Base-by-base conservation (phyloP, 2,329 filamentous ascomycete genomes). In the Fusarium dlaminii region DNA sequence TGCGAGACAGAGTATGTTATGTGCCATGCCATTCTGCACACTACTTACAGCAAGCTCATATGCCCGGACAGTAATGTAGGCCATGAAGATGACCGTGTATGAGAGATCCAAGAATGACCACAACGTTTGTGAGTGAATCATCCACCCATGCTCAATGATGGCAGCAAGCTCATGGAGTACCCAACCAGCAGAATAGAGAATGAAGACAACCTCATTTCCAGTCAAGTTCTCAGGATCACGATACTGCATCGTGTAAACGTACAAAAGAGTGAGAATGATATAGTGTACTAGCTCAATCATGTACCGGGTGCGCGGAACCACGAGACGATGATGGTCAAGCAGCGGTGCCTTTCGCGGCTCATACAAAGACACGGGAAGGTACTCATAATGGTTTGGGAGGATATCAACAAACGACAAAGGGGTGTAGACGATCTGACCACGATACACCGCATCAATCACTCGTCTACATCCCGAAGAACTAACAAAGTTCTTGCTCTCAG, bases 61-160 rank as follows among this genome's bases (percentile, higher is more conserved):
- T 27, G 90, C 81, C 5, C 91, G 88, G 10, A 90, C 82, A 30
- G 86, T 78, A 20, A 91, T 83, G 77, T 93, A 93, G 24, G 86
- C 80, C 24, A 84, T 80, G 77, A 90, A 93, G 45, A 93, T 90
- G 29, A 84, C 75, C 3, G 88, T 86, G 74, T 93, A 93, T 3
- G 88, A 89, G n/a, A 92, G 86, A 77, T 93, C 92, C 13, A 93
- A 84, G 75, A 93, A 94, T 0, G 91, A 91, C 92, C 91, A 93
- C 6, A 93, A 84, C 70, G 92, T 92, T 78, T 93, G 91, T 0
- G 91, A 91, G 74, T 93, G 92, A 1, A 93, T 90, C 49, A 89
- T 87, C 91, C 83, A 85, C 15, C 83, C 85, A 72, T 93, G 91
- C 77, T 92, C 91, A 9, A 91, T 84, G 36, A 92, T 88, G 3